Evolutionary conservation across 2,329 filamentous ascomycete genomes (phyloP), one percentile per base, ranked within the genome.

Genomic region (Stachybotrys chlorohalonatus): DNA sequence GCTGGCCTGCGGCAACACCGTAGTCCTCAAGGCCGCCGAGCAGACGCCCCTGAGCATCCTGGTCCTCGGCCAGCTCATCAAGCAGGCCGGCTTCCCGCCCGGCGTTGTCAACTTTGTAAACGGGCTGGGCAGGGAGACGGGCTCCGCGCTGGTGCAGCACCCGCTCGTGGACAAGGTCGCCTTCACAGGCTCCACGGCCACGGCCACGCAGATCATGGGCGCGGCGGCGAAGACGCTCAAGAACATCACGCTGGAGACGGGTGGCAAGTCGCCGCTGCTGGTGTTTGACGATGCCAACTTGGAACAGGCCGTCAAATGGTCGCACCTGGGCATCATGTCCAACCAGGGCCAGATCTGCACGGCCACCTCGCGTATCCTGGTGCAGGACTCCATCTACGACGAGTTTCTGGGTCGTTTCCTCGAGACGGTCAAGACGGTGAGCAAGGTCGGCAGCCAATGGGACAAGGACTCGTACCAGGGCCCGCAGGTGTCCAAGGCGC

Each of bases 361-460:
- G 65, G 88, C 88, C 58, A 87, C 87, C 56, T 90, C 87, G 56
- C 85, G 89, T 64, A 79, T 94, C 66, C 90, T 90, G 73, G 89
- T 93, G 45, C 87, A 94, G 69, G 88, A 92, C 64, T 77, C 77
- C 56, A 86, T 94, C 71, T 91, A 93, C 76, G 89, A 93, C 75
- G 85, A 89, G 74, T 94, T 94, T 71, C 71, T 94, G 52, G 76
- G 79, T 65, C 78, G 81, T 52, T 93, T 93, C 80, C 89, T 87
- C 79, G 79, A 82, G 73, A 83, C 87, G 52, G 86, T 88, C 39
- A 85, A 59, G 54, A 60, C 58, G 72, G 79, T 58, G n/a, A 68
- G 61, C 56, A 64, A 63, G 50, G 76, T 68, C 31, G 67, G 67
- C 2, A 59, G 64, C 56, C 66, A 66, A 53, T 68, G 66, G 64